phyloP scores from a whole-genome alignment of 768 basidiomycete species.

The Rhodotorula paludigena region DNA sequence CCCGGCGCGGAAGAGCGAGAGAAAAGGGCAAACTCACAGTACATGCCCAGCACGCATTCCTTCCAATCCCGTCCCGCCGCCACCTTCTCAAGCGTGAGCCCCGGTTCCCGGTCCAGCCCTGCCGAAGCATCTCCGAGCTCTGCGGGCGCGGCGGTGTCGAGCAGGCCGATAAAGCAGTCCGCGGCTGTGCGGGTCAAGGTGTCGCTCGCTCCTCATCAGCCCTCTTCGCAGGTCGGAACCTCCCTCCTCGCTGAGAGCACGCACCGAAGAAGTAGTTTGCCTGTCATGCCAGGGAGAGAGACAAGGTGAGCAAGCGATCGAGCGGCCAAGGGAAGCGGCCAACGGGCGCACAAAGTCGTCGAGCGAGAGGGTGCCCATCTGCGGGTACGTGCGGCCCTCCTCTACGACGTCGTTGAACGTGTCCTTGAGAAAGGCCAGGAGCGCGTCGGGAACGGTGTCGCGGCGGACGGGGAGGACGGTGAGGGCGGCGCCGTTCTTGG shows the following conservation, averaged over 20 bases:
- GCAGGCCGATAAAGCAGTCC: conserved; percentile 40
- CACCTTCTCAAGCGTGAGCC: conserved; percentile 51
- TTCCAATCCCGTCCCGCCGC: conserved; percentile 59
- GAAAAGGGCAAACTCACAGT: conserved; percentile 41
- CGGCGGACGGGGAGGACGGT: conserved; percentile 48
- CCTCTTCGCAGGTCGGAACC: not conserved
- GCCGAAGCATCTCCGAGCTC: conserved; percentile 27
- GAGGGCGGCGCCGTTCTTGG: conserved; percentile 3
- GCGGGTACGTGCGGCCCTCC: conserved; percentile 76
- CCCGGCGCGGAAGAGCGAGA: not conserved
- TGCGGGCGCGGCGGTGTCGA: conserved; percentile 34
- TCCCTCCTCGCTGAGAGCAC: not conserved
- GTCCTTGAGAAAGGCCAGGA: conserved; percentile 27
- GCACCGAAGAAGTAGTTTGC: conserved; percentile 41
- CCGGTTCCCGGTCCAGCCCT: conserved; percentile 19
- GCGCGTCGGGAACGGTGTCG: conserved; percentile 56
- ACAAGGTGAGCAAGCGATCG: not conserved
- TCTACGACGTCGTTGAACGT: conserved; percentile 68
- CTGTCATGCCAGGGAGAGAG: not conserved
- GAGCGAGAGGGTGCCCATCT: conserved; percentile 56
- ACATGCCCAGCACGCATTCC: conserved; percentile 59
- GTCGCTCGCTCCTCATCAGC: not conserved
- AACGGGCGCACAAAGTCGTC: conserved; percentile 61
- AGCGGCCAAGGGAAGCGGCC: not conserved
- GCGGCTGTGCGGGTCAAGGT: conserved; percentile 17